Base-by-base conservation (phyloP, 2,329 filamentous ascomycete genomes). In the Botryosphaeria dothidea region DNA sequence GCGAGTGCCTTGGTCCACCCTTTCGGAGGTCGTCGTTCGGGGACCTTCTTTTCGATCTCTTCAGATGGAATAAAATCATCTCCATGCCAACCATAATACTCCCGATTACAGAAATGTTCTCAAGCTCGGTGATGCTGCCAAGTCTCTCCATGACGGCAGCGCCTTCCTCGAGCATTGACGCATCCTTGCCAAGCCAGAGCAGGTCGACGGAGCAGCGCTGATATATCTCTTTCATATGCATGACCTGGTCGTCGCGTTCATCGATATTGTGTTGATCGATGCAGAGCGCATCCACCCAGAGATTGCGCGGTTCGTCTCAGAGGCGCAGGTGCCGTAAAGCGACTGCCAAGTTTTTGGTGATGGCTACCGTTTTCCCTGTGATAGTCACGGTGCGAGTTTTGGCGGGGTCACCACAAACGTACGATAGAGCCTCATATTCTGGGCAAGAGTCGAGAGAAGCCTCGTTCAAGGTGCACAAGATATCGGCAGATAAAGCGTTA, bases 221-320 rank as follows among this genome's bases (percentile, higher is more conserved):
- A 41, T 65, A 68, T 9, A 68, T 68, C 1, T 56, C 21, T 11
- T 21, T 25, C 67, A 67, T 68, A 13, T 52, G 43, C 3, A 46
- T 17, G 21, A 68, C 66, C 25, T 67, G 67, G 17, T 52, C 31
- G n/a, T 36, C 48, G 4, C 65, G 52, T 46, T 68, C 64, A 4
- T 51, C 15, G 15, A 51, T 4, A 23, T 67, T 57, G 4, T 34
- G 38, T 46, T 67, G 67, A 43, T 68, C 38, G 21, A 67, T 68
- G 31, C 67, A 67, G n/a, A 68, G 25, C 2, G 61, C 64, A 25
- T 68, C 66, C 8, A 66, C 43, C 66, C 66, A 68, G 51, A 73
- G 36, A 21, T 38, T 49, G 64, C 61, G 57, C 38, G 68, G 60
- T 15, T 54, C 56, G 19, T 65, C 52, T 6, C 67, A 36, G 25